A percentile compares a stretch with the other conserved stretches of the same genome.
These are phyloP conservation scores for Jaapia argillacea DNA, from an alignment of 768 basidiomycete species.

Conservation along the genomic window DNA sequence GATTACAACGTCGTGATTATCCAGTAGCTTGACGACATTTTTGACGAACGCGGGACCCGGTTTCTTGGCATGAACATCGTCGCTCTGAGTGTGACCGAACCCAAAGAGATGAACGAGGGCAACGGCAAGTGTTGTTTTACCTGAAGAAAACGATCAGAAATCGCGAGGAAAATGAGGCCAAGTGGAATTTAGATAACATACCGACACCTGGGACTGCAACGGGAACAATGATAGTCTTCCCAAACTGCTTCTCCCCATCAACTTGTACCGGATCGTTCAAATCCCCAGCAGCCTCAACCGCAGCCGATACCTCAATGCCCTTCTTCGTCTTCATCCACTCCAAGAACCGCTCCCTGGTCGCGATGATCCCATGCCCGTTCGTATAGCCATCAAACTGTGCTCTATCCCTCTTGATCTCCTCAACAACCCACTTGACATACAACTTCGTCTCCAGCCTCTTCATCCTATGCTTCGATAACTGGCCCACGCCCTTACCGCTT, in stretches of 20 bases:
- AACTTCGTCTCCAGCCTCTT: slow-evolving; percentile 65
- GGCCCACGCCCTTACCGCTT: slow-evolving; percentile 22
- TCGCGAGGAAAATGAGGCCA: not conserved
- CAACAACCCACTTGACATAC: slow-evolving; percentile 79
- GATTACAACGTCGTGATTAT: slow-evolving; percentile 67
- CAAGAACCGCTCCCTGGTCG: slow-evolving; percentile 71
- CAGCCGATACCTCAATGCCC: slow-evolving; percentile 17
- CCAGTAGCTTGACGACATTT: slow-evolving; percentile 57
- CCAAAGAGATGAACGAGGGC: slow-evolving; percentile 73
- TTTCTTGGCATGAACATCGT: slow-evolving; percentile 77
- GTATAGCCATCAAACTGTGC: slow-evolving; percentile 49
- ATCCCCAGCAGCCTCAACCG: slow-evolving; percentile 13
- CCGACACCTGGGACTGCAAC: slow-evolving; percentile 91
- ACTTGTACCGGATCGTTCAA: slow-evolving; percentile 20
- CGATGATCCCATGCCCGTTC: slow-evolving; percentile 79
- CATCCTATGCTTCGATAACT: slow-evolving; percentile 57
- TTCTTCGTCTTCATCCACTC: slow-evolving; percentile 45
- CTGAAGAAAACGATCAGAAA: slow-evolving; percentile 25
- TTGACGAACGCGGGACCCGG: slow-evolving; percentile 57
- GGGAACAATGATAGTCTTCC: slow-evolving; percentile 80
- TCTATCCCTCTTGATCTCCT: slow-evolving; percentile 57
- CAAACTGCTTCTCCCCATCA: slow-evolving; percentile 25
- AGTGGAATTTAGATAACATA: slow-evolving; percentile 26
- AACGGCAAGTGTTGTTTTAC: slow-evolving; percentile 81
- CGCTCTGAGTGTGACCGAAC: slow-evolving; percentile 90